Evolutionary conservation across 805 yeast species (phyloP).

Genomic region (Starmera quercuum): DNA sequence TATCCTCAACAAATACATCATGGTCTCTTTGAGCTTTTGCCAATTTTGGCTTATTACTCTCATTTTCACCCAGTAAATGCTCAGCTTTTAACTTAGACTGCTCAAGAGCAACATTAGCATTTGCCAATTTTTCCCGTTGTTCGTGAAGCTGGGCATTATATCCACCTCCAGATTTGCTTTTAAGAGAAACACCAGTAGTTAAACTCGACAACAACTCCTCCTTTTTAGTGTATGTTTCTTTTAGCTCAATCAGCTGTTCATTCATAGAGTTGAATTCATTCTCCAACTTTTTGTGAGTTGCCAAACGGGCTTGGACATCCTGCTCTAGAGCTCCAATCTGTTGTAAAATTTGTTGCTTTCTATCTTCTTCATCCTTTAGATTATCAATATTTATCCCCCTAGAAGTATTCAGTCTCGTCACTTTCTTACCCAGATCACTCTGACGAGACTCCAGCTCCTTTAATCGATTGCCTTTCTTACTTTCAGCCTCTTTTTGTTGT

Average conservation of each 20-base stretch:
- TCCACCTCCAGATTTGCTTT: constrained; percentile 69
- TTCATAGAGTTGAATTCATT: constrained; percentile 37
- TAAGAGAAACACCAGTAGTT: constrained; percentile 84
- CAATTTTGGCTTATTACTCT: constrained; percentile 37
- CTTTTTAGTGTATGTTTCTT: constrained; percentile 43
- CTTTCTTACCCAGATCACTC: constrained; percentile 46
- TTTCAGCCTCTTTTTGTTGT: constrained; percentile 45
- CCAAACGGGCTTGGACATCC: constrained; percentile 27
- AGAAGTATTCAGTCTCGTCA: constrained; percentile 63
- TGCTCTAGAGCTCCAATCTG: constrained; percentile 27
- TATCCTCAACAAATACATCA: constrained; percentile 30
- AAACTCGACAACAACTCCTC: constrained; percentile 78
- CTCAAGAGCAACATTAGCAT: constrained; percentile 46
- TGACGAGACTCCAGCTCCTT: constrained; percentile 55
- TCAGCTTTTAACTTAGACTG: constrained; percentile 51
- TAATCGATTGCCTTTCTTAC: constrained; percentile 51
- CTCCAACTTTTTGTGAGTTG: constrained; percentile 34
- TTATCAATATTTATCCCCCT: constrained; percentile 51
- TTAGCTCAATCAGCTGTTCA: constrained; percentile 33
- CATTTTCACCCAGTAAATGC: constrained; percentile 47
- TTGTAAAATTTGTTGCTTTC: constrained; percentile 23
- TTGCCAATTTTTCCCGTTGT: constrained; percentile 47
- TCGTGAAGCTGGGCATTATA: constrained; percentile 64
- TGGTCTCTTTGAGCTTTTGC: constrained; percentile 45
- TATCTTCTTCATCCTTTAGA: constrained; percentile 42